Conservation (phyloP, 495 filamentous ascomycete genomes). For the Aspergillus affinis region DNA sequence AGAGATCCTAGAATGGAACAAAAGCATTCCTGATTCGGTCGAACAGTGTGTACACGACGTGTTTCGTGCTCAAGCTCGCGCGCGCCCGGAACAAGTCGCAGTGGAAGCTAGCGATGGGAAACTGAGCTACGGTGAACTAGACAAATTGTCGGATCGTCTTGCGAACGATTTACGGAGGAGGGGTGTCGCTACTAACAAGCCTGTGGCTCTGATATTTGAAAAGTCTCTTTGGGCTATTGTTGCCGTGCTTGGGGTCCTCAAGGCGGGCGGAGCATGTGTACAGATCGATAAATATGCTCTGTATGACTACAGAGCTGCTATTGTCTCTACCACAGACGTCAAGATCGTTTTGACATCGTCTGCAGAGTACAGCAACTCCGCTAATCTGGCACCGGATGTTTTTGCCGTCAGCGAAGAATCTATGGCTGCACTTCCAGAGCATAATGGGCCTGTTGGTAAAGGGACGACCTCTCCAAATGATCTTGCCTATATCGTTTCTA, state of each 20-base stretch:
- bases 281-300: neutral
- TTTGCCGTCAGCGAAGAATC: neutral
- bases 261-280: neutral
- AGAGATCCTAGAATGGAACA: neutral
- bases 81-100: neutral
- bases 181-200: neutral
- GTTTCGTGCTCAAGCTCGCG: neutral
- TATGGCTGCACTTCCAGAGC: neutral
- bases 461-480: neutral
- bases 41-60: neutral
- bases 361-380: neutral
- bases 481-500: neutral
- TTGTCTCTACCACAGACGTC: neutral
- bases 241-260: neutral
- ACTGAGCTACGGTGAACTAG: neutral
- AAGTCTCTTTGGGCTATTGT: neutral
- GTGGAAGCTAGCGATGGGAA: neutral
- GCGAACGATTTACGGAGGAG: neutral
- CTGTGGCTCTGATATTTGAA: neutral
- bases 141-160: neutral
- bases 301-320: neutral
- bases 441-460: neutral
- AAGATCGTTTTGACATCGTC: neutral
- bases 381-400: neutral
- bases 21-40: neutral